These are phyloP conservation scores for Canavalia ensiformis DNA, from an alignment of 306 rosid genomes.

Conservation along the genomic window DNA sequence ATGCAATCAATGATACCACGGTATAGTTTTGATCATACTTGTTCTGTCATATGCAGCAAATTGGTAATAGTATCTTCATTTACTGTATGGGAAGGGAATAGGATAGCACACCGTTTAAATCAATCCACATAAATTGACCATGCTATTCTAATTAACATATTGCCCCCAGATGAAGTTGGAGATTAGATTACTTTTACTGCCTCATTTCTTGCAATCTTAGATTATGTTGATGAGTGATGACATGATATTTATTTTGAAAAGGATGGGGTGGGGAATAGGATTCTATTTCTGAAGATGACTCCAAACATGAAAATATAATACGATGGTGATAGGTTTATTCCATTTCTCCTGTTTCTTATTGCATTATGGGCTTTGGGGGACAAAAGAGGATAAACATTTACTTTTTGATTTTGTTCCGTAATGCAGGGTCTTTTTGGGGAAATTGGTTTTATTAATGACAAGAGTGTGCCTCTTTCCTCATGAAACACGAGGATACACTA, in stretches of 20 bases:
- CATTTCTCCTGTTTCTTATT: conserved; percentile 18
- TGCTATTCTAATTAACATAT: conserved; percentile 16
- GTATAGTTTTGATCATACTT: conserved; percentile 55
- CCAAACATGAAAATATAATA: conserved; percentile 26
- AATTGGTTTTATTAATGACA: conserved; percentile 71
- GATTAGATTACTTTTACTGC: conserved; percentile 10
- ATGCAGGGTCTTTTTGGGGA: conserved; percentile 79
- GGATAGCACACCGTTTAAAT: conserved; percentile 5
- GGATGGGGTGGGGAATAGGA: background rate
- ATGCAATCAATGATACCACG: conserved; percentile 89
- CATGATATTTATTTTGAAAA: background rate
- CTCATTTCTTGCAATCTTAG: conserved; percentile 16
- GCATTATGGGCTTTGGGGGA: conserved; percentile 27
- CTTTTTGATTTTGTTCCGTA: conserved; percentile 31
- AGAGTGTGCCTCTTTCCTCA: conserved; percentile 56
- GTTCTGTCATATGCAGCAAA: conserved; percentile 33
- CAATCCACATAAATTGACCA: conserved; percentile 7
- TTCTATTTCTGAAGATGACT: conserved; percentile 20
- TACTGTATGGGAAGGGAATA: conserved; percentile 29
- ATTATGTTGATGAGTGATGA: conserved; percentile 8
- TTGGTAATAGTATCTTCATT: conserved; percentile 3
- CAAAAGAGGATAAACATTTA: conserved; percentile 26
- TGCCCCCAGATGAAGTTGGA: conserved; percentile 16
- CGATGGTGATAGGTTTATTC: conserved; percentile 37
- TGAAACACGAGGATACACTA: conserved; percentile 48